Percentiles rank a stretch among this genome's conserved stretches.
phyloP scores from a whole-genome alignment of 495 filamentous ascomycete species.

The Terfezia claveryi region DNA sequence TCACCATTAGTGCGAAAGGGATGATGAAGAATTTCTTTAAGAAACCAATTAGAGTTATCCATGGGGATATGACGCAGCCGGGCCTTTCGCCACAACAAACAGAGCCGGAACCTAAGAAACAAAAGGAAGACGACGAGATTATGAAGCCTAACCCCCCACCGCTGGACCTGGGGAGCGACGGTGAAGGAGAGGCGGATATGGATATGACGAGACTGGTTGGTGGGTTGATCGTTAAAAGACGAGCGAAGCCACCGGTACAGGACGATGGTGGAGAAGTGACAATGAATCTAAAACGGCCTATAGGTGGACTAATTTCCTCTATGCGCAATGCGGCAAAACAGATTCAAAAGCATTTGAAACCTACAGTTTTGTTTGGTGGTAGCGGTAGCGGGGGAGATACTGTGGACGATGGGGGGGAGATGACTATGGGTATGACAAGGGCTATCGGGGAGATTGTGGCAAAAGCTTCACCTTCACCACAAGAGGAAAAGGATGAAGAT shows the following conservation, averaged over 20 bases:
- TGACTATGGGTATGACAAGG: slow-evolving; percentile 30
- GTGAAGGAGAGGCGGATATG: slow-evolving; percentile 23
- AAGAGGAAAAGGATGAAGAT: slow-evolving; percentile 22
- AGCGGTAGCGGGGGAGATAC: slow-evolving; percentile 23
- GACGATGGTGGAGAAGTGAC: slow-evolving; percentile 43
- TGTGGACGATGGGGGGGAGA: slow-evolving; percentile 19
- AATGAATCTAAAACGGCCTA: slow-evolving; percentile 64
- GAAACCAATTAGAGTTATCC: background rate
- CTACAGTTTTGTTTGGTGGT: slow-evolving; percentile 27
- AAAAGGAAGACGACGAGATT: slow-evolving; percentile 22
- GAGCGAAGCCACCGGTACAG: slow-evolving; percentile 15
- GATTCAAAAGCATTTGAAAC: slow-evolving; percentile 39
- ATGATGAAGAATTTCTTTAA: background rate
- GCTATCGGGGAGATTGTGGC: slow-evolving; percentile 27
- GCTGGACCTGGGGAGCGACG: slow-evolving; percentile 8
- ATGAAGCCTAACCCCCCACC: slow-evolving; percentile 31
- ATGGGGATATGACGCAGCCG: background rate
- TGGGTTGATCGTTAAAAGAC: slow-evolving; percentile 26
- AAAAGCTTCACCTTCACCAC: background rate
- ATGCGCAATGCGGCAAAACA: slow-evolving; percentile 18
- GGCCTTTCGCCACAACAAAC: background rate
- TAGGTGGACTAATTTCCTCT: slow-evolving; percentile 54
- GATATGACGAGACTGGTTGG: slow-evolving; percentile 36
- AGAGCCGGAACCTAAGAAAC: background rate
- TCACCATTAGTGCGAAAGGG: slow-evolving; percentile 7